These are phyloP conservation scores for Corymbia calophylla DNA, from an alignment of 441 rosid genomes.

Conservation along the genomic window DNA sequence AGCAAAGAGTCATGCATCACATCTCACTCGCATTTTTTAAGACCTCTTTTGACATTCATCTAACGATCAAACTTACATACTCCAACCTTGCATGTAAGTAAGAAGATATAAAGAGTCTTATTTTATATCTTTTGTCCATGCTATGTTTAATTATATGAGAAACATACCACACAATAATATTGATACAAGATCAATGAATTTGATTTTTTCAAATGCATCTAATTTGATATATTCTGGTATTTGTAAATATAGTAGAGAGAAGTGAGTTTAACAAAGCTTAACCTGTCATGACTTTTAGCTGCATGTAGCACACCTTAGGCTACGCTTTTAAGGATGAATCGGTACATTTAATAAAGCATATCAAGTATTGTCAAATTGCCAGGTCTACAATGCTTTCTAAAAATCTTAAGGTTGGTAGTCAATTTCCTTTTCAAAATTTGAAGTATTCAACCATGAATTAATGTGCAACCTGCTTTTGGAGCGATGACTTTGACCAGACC, in stretches of 20 bases:
- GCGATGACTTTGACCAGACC: neutral
- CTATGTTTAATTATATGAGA: neutral
- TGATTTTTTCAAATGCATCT: neutral
- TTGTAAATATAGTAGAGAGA: neutral
- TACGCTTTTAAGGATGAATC: neutral
- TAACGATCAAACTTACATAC: neutral
- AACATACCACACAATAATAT: too few species aligned
- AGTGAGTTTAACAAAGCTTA: neutral
- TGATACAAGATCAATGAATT: too few species aligned
- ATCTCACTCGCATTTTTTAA: neutral
- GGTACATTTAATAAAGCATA: neutral
- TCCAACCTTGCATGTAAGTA: neutral
- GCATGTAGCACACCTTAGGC: neutral
- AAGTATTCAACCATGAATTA: neutral
- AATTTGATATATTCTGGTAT: neutral
- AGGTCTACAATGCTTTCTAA: neutral
- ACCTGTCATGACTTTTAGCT: neutral
- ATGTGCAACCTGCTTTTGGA: neutral
- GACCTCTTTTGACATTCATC: neutral
- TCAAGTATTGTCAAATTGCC: neutral
- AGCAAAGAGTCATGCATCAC: neutral
- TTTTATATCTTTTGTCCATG: neutral
- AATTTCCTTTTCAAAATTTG: neutral
- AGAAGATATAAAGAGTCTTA: neutral
- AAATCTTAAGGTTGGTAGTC: neutral